Base-by-base conservation (phyloP, 495 filamentous ascomycete species). In the Aspergillus coremiiformis region DNA sequence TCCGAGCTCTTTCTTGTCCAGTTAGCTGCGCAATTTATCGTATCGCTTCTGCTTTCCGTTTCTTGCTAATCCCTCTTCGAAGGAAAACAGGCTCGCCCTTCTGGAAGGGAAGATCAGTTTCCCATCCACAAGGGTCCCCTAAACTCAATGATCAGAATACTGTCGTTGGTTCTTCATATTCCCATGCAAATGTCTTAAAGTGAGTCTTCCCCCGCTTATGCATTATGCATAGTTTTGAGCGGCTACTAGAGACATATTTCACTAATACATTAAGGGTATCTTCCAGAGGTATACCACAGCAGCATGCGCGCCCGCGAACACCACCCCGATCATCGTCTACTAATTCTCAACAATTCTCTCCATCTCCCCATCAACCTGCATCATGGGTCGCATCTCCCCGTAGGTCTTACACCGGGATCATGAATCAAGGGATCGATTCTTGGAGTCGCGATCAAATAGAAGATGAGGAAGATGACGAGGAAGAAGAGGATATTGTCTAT, bases 141-240 rank as follows among this genome's bases (percentile, higher is more conserved):
- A 84, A 77, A 62, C 67, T 73, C 35, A 74, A 81, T 64, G 87
- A 91, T 48, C 71, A 80, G 22, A 84, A 78, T 52, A 80, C 89
- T 30, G 87, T 98, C n/a, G 84, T 96, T 39, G 93, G 93, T 49
- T 93, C 93, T 47, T 85, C 91, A 41, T 98, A 98, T 67, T 97
- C 93, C 32, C 94, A 98, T 70, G 87, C 90, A 27, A 90, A 95
- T 70, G 89, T 95, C 59, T 75, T 95, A 52, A 93, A 92, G 69
- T 85, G 87, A 54, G 90, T 90, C 65, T 10, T n/a, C 12, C 11
- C 14, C 14, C 14, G 32, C 32, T 15, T 12, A 35, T 35, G 32
- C 14, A 15, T n/a, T n/a, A n/a, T n/a, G n/a, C 32, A 35, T 35
- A 35, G 14, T 14, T 3, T 15, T 35, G 1, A 1, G 2, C 12